Conservation (phyloP, 2,329 filamentous ascomycete genomes). For the Fusarium sp. region DNA sequence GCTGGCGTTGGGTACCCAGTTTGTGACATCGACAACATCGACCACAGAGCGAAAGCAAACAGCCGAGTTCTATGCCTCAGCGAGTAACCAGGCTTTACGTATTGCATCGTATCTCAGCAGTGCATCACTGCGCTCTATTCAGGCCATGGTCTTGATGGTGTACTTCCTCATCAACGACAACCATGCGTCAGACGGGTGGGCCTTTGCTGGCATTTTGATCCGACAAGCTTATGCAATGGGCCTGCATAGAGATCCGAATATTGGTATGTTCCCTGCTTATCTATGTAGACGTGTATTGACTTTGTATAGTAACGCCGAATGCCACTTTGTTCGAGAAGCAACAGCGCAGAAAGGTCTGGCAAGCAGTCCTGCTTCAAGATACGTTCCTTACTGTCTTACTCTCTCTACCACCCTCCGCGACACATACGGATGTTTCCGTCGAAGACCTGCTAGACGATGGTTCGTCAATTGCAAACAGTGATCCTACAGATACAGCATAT, state of each 20-base stretch:
- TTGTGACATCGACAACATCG: conserved; percentile 68
- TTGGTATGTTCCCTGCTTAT: conserved; percentile 58
- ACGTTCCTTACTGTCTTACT: conserved; percentile 83
- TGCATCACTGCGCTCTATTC: conserved; percentile 77
- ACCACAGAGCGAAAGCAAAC: conserved; percentile 76
- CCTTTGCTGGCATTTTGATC: conserved; percentile 81
- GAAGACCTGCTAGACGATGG: conserved; percentile 77
- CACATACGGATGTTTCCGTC: conserved; percentile 82
- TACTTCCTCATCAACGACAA: conserved; percentile 91
- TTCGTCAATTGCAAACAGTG: conserved; percentile 66
- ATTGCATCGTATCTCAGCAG: conserved; percentile 82
- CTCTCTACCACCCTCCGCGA: conserved; percentile 80
- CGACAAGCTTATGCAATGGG: conserved; percentile 86
- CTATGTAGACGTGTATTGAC: conserved; percentile 37
- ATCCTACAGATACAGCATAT: conserved; percentile 76
- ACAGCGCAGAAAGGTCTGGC: conserved; percentile 82
- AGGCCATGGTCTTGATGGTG: conserved; percentile 82
- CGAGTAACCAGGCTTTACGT: conserved; percentile 80
- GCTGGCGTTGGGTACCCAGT: conserved; percentile 82
- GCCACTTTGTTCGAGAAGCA: conserved; percentile 80
- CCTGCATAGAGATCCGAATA: conserved; percentile 81
- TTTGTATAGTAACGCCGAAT: conserved; percentile 66
- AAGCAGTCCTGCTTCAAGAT: conserved; percentile 83
- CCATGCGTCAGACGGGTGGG: conserved; percentile 84
- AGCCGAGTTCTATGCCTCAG: conserved; percentile 84